Percentiles rank a stretch among this genome's conserved stretches.
Evolutionary conservation across 495 filamentous ascomycete genomes (phyloP).

Genomic region (Daldinia decipiens): DNA sequence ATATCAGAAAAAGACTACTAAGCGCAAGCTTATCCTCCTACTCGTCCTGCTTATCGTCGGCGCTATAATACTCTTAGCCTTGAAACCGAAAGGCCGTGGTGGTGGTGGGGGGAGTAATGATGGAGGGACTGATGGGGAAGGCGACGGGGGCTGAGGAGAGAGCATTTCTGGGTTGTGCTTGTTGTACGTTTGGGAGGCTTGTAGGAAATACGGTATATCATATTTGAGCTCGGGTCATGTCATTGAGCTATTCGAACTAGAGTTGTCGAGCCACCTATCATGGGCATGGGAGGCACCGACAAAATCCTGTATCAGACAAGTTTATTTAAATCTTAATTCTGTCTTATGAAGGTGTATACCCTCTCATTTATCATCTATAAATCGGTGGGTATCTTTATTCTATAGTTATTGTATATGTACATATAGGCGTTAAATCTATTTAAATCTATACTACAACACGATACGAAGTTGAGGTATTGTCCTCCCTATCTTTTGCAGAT

Average conservation of each 20-base stretch:
- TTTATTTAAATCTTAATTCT: conserved; percentile 37
- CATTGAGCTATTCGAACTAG: conserved; percentile 13
- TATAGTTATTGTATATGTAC: conserved; percentile 25
- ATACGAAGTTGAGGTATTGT: conserved; percentile 13
- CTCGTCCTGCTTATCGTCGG: conserved; percentile 84
- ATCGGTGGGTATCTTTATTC: conserved; percentile 25
- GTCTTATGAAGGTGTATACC: conserved; percentile 8
- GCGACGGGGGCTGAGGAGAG: neutral
- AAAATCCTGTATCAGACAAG: conserved; percentile 27
- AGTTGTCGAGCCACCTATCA: conserved; percentile 22
- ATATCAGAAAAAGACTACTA: conserved; percentile 90
- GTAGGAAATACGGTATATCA: conserved; percentile 34
- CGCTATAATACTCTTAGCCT: conserved; percentile 82
- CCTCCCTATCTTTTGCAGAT: conserved; percentile 26
- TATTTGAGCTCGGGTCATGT: conserved; percentile 16
- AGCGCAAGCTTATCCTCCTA: conserved; percentile 89
- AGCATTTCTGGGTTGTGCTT: conserved; percentile 1
- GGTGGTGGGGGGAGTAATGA: conserved; percentile 4
- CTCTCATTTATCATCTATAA: conserved; percentile 12
- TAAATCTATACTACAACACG: conserved; percentile 15
- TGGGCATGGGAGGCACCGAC: conserved; percentile 6
- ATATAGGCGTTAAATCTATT: neutral
- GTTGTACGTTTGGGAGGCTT: conserved; percentile 15
- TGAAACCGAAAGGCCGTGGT: conserved; percentile 76
- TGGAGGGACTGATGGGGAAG: conserved; percentile 9